Evolutionary conservation across 2,329 filamentous ascomycete species (phyloP).

Genomic region (Colletotrichum magnum): DNA sequence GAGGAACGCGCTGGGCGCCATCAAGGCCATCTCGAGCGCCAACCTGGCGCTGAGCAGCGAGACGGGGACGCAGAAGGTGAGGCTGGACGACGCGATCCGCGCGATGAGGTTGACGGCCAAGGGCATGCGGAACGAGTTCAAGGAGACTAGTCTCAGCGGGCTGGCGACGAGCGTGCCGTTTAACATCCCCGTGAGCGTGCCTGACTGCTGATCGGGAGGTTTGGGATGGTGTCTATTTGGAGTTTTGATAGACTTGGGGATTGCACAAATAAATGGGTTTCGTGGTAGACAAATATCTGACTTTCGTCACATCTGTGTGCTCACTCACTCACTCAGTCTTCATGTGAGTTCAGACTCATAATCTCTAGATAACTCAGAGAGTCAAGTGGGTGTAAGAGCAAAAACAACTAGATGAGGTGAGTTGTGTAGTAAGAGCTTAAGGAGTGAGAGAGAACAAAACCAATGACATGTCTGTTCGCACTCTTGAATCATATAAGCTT

Average conservation of each 20-base stretch:
- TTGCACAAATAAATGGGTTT: neutral
- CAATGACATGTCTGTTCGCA: no score
- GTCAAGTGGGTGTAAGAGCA: no score
- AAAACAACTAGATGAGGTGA: no score
- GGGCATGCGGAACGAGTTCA: slow-evolving; percentile 68
- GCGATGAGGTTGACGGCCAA: slow-evolving; percentile 65
- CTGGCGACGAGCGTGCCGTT: slow-evolving; percentile 65
- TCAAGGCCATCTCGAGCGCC: slow-evolving; percentile 66
- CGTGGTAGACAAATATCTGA: no score
- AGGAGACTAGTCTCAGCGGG: slow-evolving; percentile 66
- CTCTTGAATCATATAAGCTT: no score
- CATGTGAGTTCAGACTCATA: no score
- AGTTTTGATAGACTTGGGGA: neutral
- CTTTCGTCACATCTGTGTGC: neutral
- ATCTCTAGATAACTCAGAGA: no score
- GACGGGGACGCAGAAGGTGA: slow-evolving; percentile 62
- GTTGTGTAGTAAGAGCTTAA: no score
- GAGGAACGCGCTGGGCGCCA: slow-evolving; percentile 64
- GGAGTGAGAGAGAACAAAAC: no score
- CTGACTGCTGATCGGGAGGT: slow-evolving; percentile 57
- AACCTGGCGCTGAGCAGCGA: slow-evolving; percentile 62
- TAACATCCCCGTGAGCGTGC: slow-evolving; percentile 65
- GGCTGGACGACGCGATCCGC: slow-evolving; percentile 64
- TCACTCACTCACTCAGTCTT: neutral
- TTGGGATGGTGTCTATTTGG: neutral